These are phyloP conservation scores for Ganoderma sinense DNA, from an alignment of 1,284 basidiomycete species.

Conservation along the genomic window DNA sequence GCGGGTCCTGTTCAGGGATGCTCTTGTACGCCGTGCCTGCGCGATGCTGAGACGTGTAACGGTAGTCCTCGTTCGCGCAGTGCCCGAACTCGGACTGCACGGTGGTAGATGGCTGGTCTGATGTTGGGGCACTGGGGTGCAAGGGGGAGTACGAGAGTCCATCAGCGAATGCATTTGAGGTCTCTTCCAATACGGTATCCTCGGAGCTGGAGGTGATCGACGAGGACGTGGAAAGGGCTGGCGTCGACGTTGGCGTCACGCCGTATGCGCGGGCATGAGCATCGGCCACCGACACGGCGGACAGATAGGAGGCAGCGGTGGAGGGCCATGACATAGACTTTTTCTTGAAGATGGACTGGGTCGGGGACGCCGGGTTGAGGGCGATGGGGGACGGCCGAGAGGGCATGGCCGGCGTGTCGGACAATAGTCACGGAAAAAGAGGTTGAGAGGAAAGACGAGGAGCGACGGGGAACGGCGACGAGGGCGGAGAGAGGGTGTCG, in stretches of 20 bases:
- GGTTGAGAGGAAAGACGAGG: neutral
- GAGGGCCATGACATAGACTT: slow-evolving; percentile 58
- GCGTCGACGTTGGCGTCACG: slow-evolving; percentile 60
- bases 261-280: slow-evolving; percentile 57
- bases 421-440: slow-evolving; percentile 11
- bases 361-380: slow-evolving; percentile 50
- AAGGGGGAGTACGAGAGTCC: slow-evolving; percentile 65
- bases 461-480: neutral
- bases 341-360: slow-evolving; percentile 64
- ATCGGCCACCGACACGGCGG: slow-evolving; percentile 75
- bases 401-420: slow-evolving; percentile 25
- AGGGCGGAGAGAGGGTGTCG: neutral
- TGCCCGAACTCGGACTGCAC: slow-evolving; percentile 90
- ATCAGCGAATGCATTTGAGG: slow-evolving; percentile 54
- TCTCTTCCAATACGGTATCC: slow-evolving; percentile 66
- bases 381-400: slow-evolving; percentile 63
- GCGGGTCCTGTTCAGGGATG: slow-evolving; percentile 79
- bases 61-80: slow-evolving; percentile 76
- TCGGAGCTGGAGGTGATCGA: slow-evolving; percentile 70
- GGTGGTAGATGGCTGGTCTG: slow-evolving; percentile 76
- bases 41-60: slow-evolving; percentile 73
- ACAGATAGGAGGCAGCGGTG: slow-evolving; percentile 76
- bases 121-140: slow-evolving; percentile 77
- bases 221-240: slow-evolving; percentile 74
- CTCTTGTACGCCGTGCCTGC: slow-evolving; percentile 55